Conservation (phyloP, 106 monocot genomes). For the Cymbidium sinense region DNA sequence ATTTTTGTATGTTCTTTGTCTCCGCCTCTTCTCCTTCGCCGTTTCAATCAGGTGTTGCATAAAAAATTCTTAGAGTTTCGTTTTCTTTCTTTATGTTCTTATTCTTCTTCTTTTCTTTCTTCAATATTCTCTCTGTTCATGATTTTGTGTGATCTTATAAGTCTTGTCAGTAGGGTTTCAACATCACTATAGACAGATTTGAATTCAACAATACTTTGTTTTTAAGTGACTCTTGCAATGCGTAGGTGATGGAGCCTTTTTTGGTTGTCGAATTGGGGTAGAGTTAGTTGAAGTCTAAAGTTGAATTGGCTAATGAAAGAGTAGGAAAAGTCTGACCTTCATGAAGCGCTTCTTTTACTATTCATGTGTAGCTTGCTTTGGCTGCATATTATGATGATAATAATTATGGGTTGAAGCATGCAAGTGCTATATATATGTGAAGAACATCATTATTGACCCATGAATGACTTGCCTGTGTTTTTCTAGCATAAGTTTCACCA, state of each 20-base stretch:
- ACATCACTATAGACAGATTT: too few relatives aligned
- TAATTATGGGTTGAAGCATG: neutral
- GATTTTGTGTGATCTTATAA: too few relatives aligned
- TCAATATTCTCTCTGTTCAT: too few relatives aligned
- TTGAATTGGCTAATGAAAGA: neutral
- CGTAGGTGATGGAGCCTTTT: neutral
- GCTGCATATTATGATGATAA: neutral
- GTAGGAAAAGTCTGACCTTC: neutral
- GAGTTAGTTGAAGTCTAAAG: conserved; percentile 4
- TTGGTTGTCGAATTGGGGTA: neutral
- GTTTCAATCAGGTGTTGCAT: too few relatives aligned
- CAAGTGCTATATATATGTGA: neutral
- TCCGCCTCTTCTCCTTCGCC: too few relatives aligned
- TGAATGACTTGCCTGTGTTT: neutral
- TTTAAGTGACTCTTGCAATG: neutral
- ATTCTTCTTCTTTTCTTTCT: too few relatives aligned
- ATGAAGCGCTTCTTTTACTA: neutral
- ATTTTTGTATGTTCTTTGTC: too few relatives aligned
- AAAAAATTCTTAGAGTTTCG: too few relatives aligned
- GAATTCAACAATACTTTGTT: too few relatives aligned
- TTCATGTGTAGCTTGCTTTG: neutral
- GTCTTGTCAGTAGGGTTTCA: too few relatives aligned
- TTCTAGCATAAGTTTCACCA: neutral
- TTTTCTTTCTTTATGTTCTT: too few relatives aligned
- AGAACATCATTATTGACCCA: neutral